These are phyloP conservation scores for Teunomyces aglyptinius DNA, from an alignment of 805 yeast species.

Conservation along the genomic window DNA sequence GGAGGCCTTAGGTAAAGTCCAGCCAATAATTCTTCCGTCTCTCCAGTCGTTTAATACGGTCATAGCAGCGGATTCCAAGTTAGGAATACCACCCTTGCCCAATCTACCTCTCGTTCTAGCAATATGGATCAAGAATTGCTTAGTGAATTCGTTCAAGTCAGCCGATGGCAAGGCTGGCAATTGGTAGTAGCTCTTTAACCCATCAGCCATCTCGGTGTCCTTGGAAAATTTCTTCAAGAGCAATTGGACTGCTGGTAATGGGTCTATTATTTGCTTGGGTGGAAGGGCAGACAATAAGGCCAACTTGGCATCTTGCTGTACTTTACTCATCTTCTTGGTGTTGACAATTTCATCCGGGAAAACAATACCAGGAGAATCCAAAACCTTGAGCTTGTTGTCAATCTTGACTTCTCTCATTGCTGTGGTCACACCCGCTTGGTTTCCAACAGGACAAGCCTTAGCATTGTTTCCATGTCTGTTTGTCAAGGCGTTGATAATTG, in stretches of 20 bases:
- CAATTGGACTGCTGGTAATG: constrained; percentile 74
- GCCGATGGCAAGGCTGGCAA: constrained; percentile 76
- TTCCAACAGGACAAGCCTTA: constrained; percentile 92
- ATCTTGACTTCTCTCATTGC: constrained; percentile 87
- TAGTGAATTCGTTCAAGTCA: constrained; percentile 74
- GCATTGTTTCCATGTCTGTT: constrained; percentile 72
- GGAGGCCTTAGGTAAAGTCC: constrained; percentile 71
- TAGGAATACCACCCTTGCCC: constrained; percentile 91
- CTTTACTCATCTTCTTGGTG: constrained; percentile 46
- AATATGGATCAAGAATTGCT: constrained; percentile 84
- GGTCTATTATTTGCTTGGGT: constrained; percentile 80
- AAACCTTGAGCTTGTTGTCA: constrained; percentile 81
- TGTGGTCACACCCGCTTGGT: constrained; percentile 96
- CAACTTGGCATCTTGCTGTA: constrained; percentile 82
- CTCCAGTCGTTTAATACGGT: constrained; percentile 92
- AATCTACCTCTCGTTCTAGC: constrained; percentile 92
- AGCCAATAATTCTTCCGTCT: constrained; percentile 90
- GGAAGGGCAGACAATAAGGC: constrained; percentile 88
- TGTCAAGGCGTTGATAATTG: constrained; percentile 85
- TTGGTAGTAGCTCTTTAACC: constrained; percentile 68
- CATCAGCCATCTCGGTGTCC: constrained; percentile 72
- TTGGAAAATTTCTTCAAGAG: constrained; percentile 74
- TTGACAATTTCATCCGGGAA: constrained; percentile 65
- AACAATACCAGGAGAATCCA: constrained; percentile 97
- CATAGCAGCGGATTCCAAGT: constrained; percentile 79